Percentiles rank a stretch among this genome's conserved stretches.
Conservation (phyloP, 192 early-diverging fungal species). For the Coemansia reversa region DNA sequence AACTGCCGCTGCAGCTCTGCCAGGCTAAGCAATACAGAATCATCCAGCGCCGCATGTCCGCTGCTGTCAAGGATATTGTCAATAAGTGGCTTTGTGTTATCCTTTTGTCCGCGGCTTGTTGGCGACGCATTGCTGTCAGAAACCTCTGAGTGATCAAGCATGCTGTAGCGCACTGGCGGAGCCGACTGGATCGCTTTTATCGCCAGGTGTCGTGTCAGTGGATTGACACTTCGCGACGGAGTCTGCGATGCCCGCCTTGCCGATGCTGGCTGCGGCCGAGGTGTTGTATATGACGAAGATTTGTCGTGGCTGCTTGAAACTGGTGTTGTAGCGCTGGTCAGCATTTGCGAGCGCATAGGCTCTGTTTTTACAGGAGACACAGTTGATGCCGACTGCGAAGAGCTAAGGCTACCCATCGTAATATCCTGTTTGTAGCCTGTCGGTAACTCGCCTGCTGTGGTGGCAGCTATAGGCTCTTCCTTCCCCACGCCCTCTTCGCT, state of each 20-base stretch:
- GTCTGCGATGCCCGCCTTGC: slow-evolving; percentile 22
- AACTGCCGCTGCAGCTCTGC: slow-evolving; percentile 34
- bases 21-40: slow-evolving; percentile 23
- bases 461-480: background rate
- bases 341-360: slow-evolving; percentile 41
- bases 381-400: slow-evolving; percentile 38
- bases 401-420: slow-evolving; percentile 11
- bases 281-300: slow-evolving; percentile 15
- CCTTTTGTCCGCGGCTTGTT: slow-evolving; percentile 5
- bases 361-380: slow-evolving; percentile 38
- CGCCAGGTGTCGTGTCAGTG: slow-evolving; percentile 43
- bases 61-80: slow-evolving; percentile 8
- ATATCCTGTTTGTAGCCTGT: slow-evolving; percentile 3
- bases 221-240: slow-evolving; percentile 44
- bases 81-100: slow-evolving; percentile 1
- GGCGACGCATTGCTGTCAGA: background rate
- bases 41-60: background rate
- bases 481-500: background rate
- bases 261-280: slow-evolving; percentile 19
- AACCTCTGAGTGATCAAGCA: background rate
- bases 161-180: slow-evolving; percentile 15
- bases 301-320: background rate
- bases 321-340: slow-evolving; percentile 32
- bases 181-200: slow-evolving; percentile 35
- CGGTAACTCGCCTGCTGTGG: background rate